Percentiles rank a stretch among this genome's conserved stretches.
Evolutionary conservation across 2,329 filamentous ascomycete species (phyloP).

Genomic region (Cladosporium austrohemisphaericum): DNA sequence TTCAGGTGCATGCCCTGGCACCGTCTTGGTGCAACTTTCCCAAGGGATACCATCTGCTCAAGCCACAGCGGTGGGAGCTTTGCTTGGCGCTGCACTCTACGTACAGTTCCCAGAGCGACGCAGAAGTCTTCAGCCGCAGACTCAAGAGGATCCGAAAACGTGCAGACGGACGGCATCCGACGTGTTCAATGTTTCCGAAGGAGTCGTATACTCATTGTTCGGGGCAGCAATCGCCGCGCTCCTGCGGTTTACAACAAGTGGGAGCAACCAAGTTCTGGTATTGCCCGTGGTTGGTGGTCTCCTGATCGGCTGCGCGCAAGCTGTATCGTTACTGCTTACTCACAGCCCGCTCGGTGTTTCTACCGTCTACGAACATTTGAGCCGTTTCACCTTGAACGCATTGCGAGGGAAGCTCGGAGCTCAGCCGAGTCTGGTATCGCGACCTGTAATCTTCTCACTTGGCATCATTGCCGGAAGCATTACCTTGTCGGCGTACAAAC

Average conservation of each 20-base stretch:
- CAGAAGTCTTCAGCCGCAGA: background rate
- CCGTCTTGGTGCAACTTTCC: slow-evolving; percentile 59
- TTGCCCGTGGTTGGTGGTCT: slow-evolving; percentile 49
- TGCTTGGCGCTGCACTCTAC: slow-evolving; percentile 46
- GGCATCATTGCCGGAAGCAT: slow-evolving; percentile 1
- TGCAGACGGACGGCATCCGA: slow-evolving; percentile 9
- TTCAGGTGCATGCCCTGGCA: slow-evolving; percentile 63
- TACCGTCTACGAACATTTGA: slow-evolving; percentile 34
- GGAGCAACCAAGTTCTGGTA: background rate
- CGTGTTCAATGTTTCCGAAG: slow-evolving; percentile 1
- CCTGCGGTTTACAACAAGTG: background rate
- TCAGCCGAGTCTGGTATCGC: background rate
- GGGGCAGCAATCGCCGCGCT: background rate
- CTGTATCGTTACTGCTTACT: slow-evolving; percentile 53
- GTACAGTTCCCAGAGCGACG: background rate
- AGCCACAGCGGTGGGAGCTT: slow-evolving; percentile 41
- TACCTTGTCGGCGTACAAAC: background rate
- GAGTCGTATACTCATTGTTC: slow-evolving; percentile 1
- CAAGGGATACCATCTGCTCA: slow-evolving; percentile 47
- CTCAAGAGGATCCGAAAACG: background rate
- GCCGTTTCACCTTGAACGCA: slow-evolving; percentile 16
- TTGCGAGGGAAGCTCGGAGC: slow-evolving; percentile 15
- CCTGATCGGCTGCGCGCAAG: slow-evolving; percentile 56
- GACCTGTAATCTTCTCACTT: background rate
- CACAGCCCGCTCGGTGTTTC: slow-evolving; percentile 58